Evolutionary conservation across 805 yeast species (phyloP), one percentile per base, ranked within the genome.

Genomic region (Kazachstania martiniae): DNA sequence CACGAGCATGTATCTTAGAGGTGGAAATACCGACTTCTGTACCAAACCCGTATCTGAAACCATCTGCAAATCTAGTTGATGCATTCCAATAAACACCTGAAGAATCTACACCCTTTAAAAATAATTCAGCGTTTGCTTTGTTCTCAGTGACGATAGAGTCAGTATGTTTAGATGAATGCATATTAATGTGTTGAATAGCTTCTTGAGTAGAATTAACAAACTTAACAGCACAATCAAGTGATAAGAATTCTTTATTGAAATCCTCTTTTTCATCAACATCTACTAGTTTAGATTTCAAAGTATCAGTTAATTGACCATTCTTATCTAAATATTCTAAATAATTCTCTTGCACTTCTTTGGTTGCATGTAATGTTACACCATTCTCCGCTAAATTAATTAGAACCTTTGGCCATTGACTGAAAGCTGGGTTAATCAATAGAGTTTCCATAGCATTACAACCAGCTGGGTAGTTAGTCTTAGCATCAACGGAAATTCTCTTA

Each of bases 401-500:
- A 12, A 66, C 61, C 17, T 58, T 54, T 43, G 52, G 49, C 62
- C 62, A 57, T 8, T 47, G 32, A 12, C 59, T 37, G 12, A 67
- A 46, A 24, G 42, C 48, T 45, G 38, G 60, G 33, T 51, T 63
- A 29, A 93, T 59, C 35, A 91, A 66, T 19, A 91, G 58, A 21
- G 91, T 84, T 58, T 91, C 99, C 34, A 74, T 89, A 6, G 98
- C 96, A 55, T 91, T 91, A 59, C 99, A 91, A n/a, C 95, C 99
- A 9, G 98, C 98, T 30, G 97, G 96, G 54, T 91, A 91, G 57
- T 86, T 87, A 0, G 95, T 85, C 59, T 91, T 91, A 4, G 95
- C 71, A 58, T 91, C 99, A 18, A 84, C 71, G 4, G 75, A 66
- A 19, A 91, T 73, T 35, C 73, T 72, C 21, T 70, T 65, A 0